phyloP scores from a whole-genome alignment of 225 moss, liverwort and hornwort genomes.

The Rhytidiadelphus loreus region DNA sequence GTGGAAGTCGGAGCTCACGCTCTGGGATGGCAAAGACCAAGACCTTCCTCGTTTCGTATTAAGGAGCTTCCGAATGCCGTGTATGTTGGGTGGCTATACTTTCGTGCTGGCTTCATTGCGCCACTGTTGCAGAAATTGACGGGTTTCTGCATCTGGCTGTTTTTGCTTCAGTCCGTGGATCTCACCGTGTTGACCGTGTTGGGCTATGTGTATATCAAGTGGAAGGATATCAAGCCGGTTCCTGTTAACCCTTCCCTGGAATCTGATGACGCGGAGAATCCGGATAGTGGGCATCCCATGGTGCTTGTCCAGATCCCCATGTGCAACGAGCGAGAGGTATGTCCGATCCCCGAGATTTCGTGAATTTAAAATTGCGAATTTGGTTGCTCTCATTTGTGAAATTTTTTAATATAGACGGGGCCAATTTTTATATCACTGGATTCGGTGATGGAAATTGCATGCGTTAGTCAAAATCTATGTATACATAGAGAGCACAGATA shows the following conservation, averaged over 20 bases:
- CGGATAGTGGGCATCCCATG: conserved; percentile 62
- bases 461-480: neutral
- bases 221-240: conserved; percentile 41
- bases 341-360: neutral
- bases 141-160: conserved; percentile 59
- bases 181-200: conserved; percentile 43
- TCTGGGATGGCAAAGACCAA: conserved; percentile 47
- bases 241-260: conserved; percentile 44
- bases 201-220: conserved; percentile 64
- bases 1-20: conserved; percentile 56
- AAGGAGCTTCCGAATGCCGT: conserved; percentile 7
- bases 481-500: neutral
- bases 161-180: conserved; percentile 73
- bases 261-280: conserved; percentile 51
- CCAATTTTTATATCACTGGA: too few relatives aligned
- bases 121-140: conserved; percentile 58
- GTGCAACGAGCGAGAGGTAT: conserved; percentile 91
- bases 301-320: conserved; percentile 77
- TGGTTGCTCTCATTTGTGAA: neutral
- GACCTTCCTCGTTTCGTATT: neutral
- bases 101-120: conserved; percentile 35
- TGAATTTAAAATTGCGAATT: neutral
- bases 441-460: too few relatives aligned
- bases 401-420: too few relatives aligned
- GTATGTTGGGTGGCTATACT: conserved; percentile 2